Base-by-base conservation (phyloP, 495 filamentous ascomycete species). In the Geopyxis carbonaria region DNA sequence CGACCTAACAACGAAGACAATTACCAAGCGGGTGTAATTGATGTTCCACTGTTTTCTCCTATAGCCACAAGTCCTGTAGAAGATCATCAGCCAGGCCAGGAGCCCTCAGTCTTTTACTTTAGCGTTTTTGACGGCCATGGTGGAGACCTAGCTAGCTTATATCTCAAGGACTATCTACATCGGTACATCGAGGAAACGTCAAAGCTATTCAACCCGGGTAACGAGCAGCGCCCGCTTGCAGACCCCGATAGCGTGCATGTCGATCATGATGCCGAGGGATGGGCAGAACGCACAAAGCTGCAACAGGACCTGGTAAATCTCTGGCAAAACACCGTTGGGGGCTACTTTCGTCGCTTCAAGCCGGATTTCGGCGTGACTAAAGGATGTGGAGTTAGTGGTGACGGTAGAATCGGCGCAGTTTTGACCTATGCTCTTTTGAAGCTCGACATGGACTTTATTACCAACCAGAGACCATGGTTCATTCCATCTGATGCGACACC, bases 101-200 rank as follows among this genome's bases (percentile, higher is more conserved):
- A 30, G 3, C 37, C 49, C 1, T 31, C 43, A 0, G 78, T 94
- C 5, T 97, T 97, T 59, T 97, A 95, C 57, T 97, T 92, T 60
- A 83, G 71, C 2, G 75, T 95, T 0, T 97, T 95, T 51, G 89
- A 97, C 62, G 89, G 89, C 15, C 89, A 97, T 64, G 89, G 89
- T 15, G 89, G 89, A 13, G 69, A 63, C 22, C 81, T 94, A 50
- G 95, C 89, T 54, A 87, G 80, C 54, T 71, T 72, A 13, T 95
- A 91, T 45, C 59, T 94, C 36, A 73, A 78, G 42, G 78, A 93
- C 34, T 65, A 75, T 37, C 66, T 97, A 43, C 89, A 95, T 57
- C 70, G 74, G 13, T 92, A 92, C 53, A 73, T 97, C 30, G 87
- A 97, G 57, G 69, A 81, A 44, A 69, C 79, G 0, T 78, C 77